Conservation (phyloP, 164 flowering plant genomes). For the grape (Vitis vinifera) region ASM3070453v1 NC_081814.1:10154001-10154500, state of each 20-base stretch:
- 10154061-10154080: too few species aligned
- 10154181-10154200: slow-evolving; percentile 3
- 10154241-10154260: slow-evolving; percentile 7
- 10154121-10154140: slow-evolving; percentile 14
- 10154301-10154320: slow-evolving; percentile 17
- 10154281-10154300: slow-evolving; percentile 17
- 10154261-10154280: slow-evolving; percentile 23
- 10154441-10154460: slow-evolving; percentile 17
- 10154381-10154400: slow-evolving; percentile 22
- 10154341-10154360: slow-evolving; percentile 23
- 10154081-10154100: too few species aligned
- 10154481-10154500: slow-evolving; percentile 43
- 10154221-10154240: slow-evolving; percentile 7
- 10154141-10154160: slow-evolving; percentile 23
- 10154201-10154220: slow-evolving; percentile 11
- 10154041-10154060: too few species aligned
- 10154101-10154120: too few species aligned
- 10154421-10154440: slow-evolving; percentile 24
- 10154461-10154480: slow-evolving; percentile 18
- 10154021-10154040: too few species aligned
- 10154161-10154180: slow-evolving; percentile 12
- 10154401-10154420: slow-evolving; percentile 21
- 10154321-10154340: slow-evolving; percentile 16
- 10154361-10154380: slow-evolving; percentile 14
- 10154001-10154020: too few species aligned